phyloP scores from a whole-genome alignment of 2,329 filamentous ascomycete species.

The Neofusicoccum kwambonambiense region DNA sequence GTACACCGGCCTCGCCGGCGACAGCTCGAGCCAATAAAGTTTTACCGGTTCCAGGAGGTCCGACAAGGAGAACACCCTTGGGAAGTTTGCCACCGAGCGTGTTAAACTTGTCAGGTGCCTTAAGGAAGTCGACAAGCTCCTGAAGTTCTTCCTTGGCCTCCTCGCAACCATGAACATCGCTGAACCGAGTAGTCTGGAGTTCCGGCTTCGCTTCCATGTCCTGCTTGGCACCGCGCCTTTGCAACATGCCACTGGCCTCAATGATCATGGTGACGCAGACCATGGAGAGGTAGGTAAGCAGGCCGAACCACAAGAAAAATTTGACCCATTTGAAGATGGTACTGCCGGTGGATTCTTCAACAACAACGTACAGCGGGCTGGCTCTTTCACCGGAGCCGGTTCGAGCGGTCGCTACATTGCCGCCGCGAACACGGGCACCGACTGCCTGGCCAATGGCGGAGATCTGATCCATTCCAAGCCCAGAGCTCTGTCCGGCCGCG shows the following conservation, averaged over 20 bases:
- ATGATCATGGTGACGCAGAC: constrained; percentile 78
- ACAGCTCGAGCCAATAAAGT: constrained; percentile 93
- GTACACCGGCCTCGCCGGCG: constrained; percentile 93
- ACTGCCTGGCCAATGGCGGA: constrained; percentile 81
- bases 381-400: constrained; percentile 71
- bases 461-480: constrained; percentile 53
- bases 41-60: constrained; percentile 95
- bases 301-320: constrained; percentile 74
- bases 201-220: constrained; percentile 88
- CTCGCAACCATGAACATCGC: constrained; percentile 93
- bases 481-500: background rate
- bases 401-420: constrained; percentile 58
- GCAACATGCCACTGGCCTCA: constrained; percentile 75
- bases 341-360: constrained; percentile 81
- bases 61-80: constrained; percentile 92
- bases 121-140: constrained; percentile 93
- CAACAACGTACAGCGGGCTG: constrained; percentile 89
- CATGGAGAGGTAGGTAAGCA: constrained; percentile 76
- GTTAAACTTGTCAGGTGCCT: constrained; percentile 89
- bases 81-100: constrained; percentile 94
- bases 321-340: constrained; percentile 89
- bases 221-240: constrained; percentile 70
- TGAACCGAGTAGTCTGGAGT: constrained; percentile 86
- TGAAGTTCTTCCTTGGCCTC: constrained; percentile 98
- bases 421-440: constrained; percentile 67